phyloP scores from a whole-genome alignment of 495 filamentous ascomycete species.

The Trichocladium antarcticum region DNA sequence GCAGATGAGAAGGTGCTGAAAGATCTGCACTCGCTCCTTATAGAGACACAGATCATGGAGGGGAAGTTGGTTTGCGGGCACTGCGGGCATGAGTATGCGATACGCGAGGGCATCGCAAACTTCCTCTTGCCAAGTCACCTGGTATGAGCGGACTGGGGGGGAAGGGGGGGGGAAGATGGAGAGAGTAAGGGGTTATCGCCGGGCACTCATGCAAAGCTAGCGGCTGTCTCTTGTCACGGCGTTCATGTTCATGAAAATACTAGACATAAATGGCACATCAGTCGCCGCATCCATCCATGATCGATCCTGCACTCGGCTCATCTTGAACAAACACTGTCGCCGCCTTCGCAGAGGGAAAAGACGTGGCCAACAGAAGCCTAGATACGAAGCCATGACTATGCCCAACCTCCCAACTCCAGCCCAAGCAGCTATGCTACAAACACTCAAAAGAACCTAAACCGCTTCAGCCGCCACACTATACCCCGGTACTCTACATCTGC shows the following conservation, averaged over 20 bases:
- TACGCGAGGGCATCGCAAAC: constrained; percentile 92
- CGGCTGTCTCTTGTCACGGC: constrained; percentile 1
- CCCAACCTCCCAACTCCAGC: constrained; percentile 14
- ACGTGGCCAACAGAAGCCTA: constrained; percentile 4
- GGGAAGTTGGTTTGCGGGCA: constrained; percentile 83
- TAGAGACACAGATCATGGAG: constrained; percentile 82
- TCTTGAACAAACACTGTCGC: background rate
- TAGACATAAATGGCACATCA: background rate
- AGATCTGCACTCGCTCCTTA: constrained; percentile 69
- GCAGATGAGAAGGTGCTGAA: constrained; percentile 53
- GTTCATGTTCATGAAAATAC: background rate
- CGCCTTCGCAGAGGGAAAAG: background rate
- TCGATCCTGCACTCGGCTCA: no score
- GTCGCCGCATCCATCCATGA: no score
- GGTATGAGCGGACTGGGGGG: constrained; percentile 35
- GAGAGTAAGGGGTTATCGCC: background rate
- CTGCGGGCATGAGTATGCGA: constrained; percentile 84
- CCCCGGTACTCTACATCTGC: constrained; percentile 48
- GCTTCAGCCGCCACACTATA: background rate
- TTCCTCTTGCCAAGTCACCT: constrained; percentile 90
- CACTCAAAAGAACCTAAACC: constrained; percentile 1
- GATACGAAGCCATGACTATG: constrained; percentile 7
- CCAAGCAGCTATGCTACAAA: constrained; percentile 11
- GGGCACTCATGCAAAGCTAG: background rate
- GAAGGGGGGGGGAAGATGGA: background rate